phyloP scores from a whole-genome alignment of 1,284 basidiomycete species.

The Sutorius eximius region DNA sequence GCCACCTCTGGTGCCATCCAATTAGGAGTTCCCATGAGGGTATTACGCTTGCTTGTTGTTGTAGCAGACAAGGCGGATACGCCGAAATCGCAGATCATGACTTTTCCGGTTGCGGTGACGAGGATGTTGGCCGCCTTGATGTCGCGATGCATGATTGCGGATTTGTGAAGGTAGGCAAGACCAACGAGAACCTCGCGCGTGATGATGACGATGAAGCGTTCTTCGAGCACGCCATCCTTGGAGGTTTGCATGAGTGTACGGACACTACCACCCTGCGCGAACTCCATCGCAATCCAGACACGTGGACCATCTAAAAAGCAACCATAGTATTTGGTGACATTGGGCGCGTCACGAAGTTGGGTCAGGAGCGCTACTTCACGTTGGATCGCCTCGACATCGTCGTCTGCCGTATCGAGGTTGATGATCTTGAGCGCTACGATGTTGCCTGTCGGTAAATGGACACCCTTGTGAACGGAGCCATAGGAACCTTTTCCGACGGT shows the following conservation, averaged over 20 bases:
- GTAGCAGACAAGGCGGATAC: slow-evolving; percentile 92
- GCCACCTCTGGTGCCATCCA: slow-evolving; percentile 99
- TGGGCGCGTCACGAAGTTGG: slow-evolving; percentile 84
- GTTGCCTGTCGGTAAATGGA: slow-evolving; percentile 80
- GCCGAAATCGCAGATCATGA: slow-evolving; percentile 96
- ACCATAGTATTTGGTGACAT: slow-evolving; percentile 95
- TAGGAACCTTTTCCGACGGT: slow-evolving; percentile 93
- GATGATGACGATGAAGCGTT: slow-evolving; percentile 87
- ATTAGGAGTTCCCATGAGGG: slow-evolving; percentile 93
- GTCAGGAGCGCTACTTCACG: slow-evolving; percentile 92
- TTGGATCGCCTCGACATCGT: slow-evolving; percentile 97
- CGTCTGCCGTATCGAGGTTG: slow-evolving; percentile 95
- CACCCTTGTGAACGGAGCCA: slow-evolving; percentile 94
- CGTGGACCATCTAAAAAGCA: slow-evolving; percentile 93
- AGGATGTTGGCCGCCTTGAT: slow-evolving; percentile 97
- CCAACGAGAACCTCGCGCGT: slow-evolving; percentile 87
- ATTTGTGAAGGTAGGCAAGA: slow-evolving; percentile 87
- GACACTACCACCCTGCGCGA: slow-evolving; percentile 94
- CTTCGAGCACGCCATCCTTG: slow-evolving; percentile 82
- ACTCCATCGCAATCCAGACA: slow-evolving; percentile 99
- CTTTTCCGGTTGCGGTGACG: slow-evolving; percentile 81
- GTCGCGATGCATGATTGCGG: slow-evolving; percentile 94
- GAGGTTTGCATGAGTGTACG: slow-evolving; percentile 86
- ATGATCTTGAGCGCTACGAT: slow-evolving; percentile 97
- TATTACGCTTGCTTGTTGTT: slow-evolving; percentile 87